Percentiles rank a stretch among this genome's conserved stretches.
Conservation (phyloP, 148 eudicot species). For the Oxyria digyna region DNA sequence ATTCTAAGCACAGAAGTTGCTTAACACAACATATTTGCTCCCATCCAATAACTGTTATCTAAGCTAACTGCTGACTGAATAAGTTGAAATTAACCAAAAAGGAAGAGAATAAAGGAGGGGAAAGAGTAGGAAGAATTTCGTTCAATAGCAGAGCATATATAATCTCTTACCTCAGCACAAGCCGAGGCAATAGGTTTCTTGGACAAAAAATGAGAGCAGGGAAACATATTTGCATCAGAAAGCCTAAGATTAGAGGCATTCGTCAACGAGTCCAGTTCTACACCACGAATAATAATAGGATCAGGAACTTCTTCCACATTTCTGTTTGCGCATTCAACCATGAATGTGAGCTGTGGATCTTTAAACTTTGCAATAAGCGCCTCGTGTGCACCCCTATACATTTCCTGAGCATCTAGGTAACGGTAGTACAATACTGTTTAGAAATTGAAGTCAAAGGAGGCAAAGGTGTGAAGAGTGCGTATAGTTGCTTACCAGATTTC, state of each 20-base stretch:
- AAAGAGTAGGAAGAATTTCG: neutral
- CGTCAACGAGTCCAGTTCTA: conserved; percentile 34
- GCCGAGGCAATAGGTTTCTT: conserved; percentile 18
- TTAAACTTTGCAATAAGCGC: conserved; percentile 41
- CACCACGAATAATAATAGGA: conserved; percentile 50
- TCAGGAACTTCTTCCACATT: conserved; percentile 26
- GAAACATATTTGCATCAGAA: conserved; percentile 20
- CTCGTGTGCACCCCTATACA: conserved; percentile 35
- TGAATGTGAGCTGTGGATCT: conserved; percentile 51
- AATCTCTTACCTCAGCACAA: conserved; percentile 56
- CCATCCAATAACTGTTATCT: neutral
- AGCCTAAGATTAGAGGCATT: conserved; percentile 24
- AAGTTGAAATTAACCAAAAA: neutral
- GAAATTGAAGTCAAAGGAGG: neutral
- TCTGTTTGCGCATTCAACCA: conserved; percentile 32
- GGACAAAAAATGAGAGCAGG: conserved; percentile 53
- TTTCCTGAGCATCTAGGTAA: conserved; percentile 42
- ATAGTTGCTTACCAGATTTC: conserved; percentile 31
- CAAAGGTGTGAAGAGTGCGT: neutral
- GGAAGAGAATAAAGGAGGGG: neutral
- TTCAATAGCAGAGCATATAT: neutral
- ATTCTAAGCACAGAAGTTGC: conserved; percentile 41
- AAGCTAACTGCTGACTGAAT: neutral
- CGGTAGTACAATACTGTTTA: neutral
- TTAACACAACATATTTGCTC: conserved; percentile 12